Evolutionary conservation across 2,329 filamentous ascomycete genomes (phyloP).

Genomic region (Fusarium burgessii): DNA sequence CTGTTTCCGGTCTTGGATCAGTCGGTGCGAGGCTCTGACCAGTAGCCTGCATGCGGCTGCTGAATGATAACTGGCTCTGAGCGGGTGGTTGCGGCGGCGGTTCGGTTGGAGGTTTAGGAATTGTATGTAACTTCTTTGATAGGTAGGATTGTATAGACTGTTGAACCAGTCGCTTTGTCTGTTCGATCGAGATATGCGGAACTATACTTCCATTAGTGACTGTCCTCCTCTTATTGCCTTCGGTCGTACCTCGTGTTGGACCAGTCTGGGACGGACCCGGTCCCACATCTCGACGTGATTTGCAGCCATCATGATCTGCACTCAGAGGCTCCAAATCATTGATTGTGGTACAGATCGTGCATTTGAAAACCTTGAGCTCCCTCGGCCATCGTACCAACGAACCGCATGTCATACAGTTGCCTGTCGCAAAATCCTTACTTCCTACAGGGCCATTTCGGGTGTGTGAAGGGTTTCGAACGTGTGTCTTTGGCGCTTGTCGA

Average conservation of each 20-base stretch:
- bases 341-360: constrained; percentile 85
- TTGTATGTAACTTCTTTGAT: constrained; percentile 40
- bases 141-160: constrained; percentile 52
- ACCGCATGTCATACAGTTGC: constrained; percentile 88
- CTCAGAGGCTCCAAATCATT: constrained; percentile 72
- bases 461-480: constrained; percentile 39
- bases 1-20: constrained; percentile 12
- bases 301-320: constrained; percentile 34
- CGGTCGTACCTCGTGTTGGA: constrained; percentile 34
- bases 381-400: constrained; percentile 83
- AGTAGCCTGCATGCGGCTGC: constrained; percentile 35
- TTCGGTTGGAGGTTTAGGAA: constrained; percentile 30
- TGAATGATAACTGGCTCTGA: constrained; percentile 37
- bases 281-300: constrained; percentile 40
- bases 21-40: constrained; percentile 12
- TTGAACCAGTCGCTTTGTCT: constrained; percentile 50
- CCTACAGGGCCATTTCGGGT: constrained; percentile 50
- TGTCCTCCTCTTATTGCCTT: background rate
- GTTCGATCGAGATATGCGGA: constrained; percentile 50
- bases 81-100: constrained; percentile 21
- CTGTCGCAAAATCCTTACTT: constrained; percentile 72
- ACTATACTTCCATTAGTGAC: constrained; percentile 38
- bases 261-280: constrained; percentile 25
- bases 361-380: constrained; percentile 79
- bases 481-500: constrained; percentile 45